These are phyloP conservation scores for Ogataea paraovalis DNA, from an alignment of 805 yeast genomes.

Conservation along the genomic window DNA sequence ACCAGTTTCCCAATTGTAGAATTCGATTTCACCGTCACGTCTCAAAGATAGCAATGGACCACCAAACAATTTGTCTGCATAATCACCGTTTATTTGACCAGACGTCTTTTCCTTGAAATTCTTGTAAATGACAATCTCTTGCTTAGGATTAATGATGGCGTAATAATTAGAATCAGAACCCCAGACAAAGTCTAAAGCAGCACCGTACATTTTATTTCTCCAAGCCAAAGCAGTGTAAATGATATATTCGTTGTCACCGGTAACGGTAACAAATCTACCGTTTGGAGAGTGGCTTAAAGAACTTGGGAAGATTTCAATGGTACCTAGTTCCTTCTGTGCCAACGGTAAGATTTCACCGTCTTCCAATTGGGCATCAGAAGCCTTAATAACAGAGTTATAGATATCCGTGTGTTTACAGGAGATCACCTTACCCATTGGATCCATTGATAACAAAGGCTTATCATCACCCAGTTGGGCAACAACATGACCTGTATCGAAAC, in stretches of 20 bases:
- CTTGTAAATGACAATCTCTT: conserved; percentile 66
- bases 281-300: conserved; percentile 89
- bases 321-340: conserved; percentile 87
- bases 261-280: conserved; percentile 94
- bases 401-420: conserved; percentile 92
- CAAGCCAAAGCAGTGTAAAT: conserved; percentile 96
- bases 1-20: conserved; percentile 94
- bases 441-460: conserved; percentile 92
- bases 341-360: conserved; percentile 81
- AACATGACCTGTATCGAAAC: conserved; percentile 93
- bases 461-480: conserved; percentile 88
- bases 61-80: conserved; percentile 77
- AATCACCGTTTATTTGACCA: conserved; percentile 59
- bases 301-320: conserved; percentile 89
- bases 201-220: conserved; percentile 93
- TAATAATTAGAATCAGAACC: conserved; percentile 83
- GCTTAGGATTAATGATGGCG: conserved; percentile 72
- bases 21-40: conserved; percentile 78
- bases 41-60: conserved; percentile 87
- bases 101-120: conserved; percentile 78
- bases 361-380: conserved; percentile 55
- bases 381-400: conserved; percentile 73
- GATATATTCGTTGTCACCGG: conserved; percentile 97
- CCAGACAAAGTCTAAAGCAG: conserved; percentile 91
- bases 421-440: conserved; percentile 83